Evolutionary conservation across 2,329 filamentous ascomycete genomes (phyloP).

Genomic region (Myrmaecium sp.): DNA sequence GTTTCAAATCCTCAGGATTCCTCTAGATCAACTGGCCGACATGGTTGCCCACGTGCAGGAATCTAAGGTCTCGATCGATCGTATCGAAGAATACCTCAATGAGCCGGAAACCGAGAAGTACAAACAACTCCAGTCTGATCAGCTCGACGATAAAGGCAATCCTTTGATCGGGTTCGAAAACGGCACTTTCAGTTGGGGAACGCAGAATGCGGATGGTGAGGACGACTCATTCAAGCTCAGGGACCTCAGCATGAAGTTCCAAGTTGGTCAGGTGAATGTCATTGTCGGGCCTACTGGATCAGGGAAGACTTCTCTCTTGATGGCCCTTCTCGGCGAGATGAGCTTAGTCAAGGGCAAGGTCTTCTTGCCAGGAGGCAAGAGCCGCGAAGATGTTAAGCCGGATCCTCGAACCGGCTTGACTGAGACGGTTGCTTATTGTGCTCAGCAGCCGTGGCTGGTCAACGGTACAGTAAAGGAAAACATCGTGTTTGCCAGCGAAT

Average conservation of each 20-base stretch:
- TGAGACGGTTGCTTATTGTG: slow-evolving; percentile 89
- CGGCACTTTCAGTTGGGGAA: slow-evolving; percentile 78
- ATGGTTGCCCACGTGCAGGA: slow-evolving; percentile 99
- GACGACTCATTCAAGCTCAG: slow-evolving; percentile 59
- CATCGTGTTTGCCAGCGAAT: slow-evolving; percentile 74
- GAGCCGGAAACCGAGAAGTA: slow-evolving; percentile 98
- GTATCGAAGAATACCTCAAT: slow-evolving; percentile 82
- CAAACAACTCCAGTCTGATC: slow-evolving; percentile 56
- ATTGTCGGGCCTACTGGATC: slow-evolving; percentile 86
- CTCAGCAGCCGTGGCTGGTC: slow-evolving; percentile 91
- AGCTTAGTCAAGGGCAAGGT: slow-evolving; percentile 65
- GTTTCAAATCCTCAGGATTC: slow-evolving; percentile 84
- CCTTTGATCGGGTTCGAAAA: slow-evolving; percentile 70
- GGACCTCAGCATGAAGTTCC: slow-evolving; percentile 68
- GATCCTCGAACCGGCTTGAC: slow-evolving; percentile 75
- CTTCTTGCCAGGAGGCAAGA: slow-evolving; percentile 68
- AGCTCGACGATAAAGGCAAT: slow-evolving; percentile 49
- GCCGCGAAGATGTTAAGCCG: slow-evolving; percentile 66
- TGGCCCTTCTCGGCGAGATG: slow-evolving; percentile 96
- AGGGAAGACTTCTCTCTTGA: slow-evolving; percentile 87
- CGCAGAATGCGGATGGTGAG: slow-evolving; percentile 33
- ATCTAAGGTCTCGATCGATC: slow-evolving; percentile 89
- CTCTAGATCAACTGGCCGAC: slow-evolving; percentile 87
- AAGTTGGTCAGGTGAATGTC: slow-evolving; percentile 74
- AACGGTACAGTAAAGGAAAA: slow-evolving; percentile 94